phyloP scores from a whole-genome alignment of 2,329 filamentous ascomycete genomes.

The Colletotrichum tropicicola region DNA sequence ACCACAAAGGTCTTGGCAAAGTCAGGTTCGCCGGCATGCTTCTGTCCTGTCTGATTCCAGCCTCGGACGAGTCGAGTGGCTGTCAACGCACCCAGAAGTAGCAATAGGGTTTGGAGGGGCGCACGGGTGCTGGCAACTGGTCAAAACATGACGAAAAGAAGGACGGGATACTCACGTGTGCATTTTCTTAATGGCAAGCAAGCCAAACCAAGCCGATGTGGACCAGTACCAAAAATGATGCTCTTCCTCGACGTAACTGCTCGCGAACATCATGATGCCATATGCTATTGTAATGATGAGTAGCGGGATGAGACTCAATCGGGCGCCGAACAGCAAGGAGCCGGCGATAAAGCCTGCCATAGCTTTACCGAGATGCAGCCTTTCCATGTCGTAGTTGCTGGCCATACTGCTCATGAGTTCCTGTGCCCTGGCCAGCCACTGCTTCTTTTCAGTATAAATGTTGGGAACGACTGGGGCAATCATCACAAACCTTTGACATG shows the following conservation, averaged over 20 bases:
- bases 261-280: constrained; percentile 94
- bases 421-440: constrained; percentile 79
- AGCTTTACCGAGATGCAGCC: constrained; percentile 60
- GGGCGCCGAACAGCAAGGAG: constrained; percentile 28
- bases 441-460: constrained; percentile 19
- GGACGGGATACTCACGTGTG: constrained; percentile 41
- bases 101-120: constrained; percentile 1
- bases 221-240: constrained; percentile 99
- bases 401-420: constrained; percentile 86
- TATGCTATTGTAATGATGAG: constrained; percentile 68
- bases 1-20: constrained; percentile 79
- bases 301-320: constrained; percentile 50
- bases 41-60: constrained; percentile 98
- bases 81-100: constrained; percentile 57
- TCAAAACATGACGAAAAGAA: neutral
- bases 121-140: neutral
- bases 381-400: constrained; percentile 85
- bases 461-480: neutral
- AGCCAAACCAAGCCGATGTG: constrained; percentile 73
- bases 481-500: constrained; percentile 50
- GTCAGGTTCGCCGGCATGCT: constrained; percentile 90
- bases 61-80: constrained; percentile 74
- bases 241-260: constrained; percentile 97
- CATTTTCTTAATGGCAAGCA: constrained; percentile 59
- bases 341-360: constrained; percentile 37